Base-by-base conservation (phyloP, 1,284 basidiomycete genomes). In the Trichosporon sp. region DNA sequence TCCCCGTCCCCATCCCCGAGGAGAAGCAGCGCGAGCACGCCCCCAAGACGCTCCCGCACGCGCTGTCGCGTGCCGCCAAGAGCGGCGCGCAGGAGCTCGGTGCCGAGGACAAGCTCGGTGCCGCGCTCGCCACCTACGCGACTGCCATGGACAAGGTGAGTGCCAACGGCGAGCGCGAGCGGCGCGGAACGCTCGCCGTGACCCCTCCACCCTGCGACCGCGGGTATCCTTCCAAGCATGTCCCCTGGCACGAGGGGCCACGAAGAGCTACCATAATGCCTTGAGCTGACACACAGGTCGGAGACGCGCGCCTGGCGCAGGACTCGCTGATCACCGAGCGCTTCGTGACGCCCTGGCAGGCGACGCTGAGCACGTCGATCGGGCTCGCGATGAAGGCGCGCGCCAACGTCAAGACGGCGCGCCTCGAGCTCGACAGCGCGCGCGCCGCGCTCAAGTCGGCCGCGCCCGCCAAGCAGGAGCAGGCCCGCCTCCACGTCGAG, bases 11-110 rank as follows among this genome's bases (percentile, higher is more conserved):
- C 13, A 85, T 88, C 5, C 89, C 91, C 23, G 68, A 72, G 27
- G 75, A 73, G 29, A 69, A 67, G 65, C 47, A 67, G 63, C 32
- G 32, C 34, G 67, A 65, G 62, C 72, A 76, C 42, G 83, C 85
- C 13, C 92, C 92, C 85, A 98, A 98, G 88, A 99, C 96, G 2
- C 90, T 99, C 62, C 91, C 95, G 2, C 96, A 98, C 80, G 96
- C 97, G 0, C 87, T 98, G 67, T 88, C 89, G 27, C 90, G 96
- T 62, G 91, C 94, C 0, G 89, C 95, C 1, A 88, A 89, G 65
- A 82, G 85, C 3, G 92, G 91, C 1, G 89, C 91, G 5, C 85
- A 92, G 27, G 85, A 88, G 66, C 74, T 83, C 29, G 86, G 86
- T 23, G 83, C 82, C 13, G 87, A 89, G 9, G 89, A 91, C 75